These are phyloP conservation scores for Claviceps africana DNA, from an alignment of 2,329 filamentous ascomycete genomes.

Conservation along the genomic window DNA sequence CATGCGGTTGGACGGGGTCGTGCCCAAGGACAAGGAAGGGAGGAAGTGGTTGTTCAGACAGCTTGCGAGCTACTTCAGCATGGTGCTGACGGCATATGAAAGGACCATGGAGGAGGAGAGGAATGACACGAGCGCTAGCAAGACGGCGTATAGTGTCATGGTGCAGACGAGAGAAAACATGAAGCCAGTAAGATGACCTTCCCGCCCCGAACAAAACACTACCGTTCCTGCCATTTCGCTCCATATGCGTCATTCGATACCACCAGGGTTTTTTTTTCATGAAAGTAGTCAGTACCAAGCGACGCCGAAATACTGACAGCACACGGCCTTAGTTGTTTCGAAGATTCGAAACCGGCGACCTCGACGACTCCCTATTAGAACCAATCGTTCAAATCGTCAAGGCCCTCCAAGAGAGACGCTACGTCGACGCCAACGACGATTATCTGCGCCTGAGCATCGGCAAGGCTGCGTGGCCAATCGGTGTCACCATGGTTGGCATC, in stretches of 20 bases:
- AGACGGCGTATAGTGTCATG: slow-evolving; percentile 73
- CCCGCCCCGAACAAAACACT: background rate
- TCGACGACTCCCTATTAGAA: slow-evolving; percentile 65
- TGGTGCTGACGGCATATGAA: slow-evolving; percentile 86
- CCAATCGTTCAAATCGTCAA: slow-evolving; percentile 85
- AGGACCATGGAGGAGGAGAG: slow-evolving; percentile 54
- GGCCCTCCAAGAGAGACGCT: slow-evolving; percentile 76
- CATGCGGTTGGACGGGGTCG: slow-evolving; percentile 62
- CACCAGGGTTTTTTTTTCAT: background rate
- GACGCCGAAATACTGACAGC: background rate
- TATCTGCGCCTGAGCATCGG: slow-evolving; percentile 88
- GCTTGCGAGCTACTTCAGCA: slow-evolving; percentile 86
- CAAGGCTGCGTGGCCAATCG: slow-evolving; percentile 96
- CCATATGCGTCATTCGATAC: background rate
- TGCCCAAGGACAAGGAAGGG: slow-evolving; percentile 50
- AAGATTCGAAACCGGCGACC: slow-evolving; percentile 67
- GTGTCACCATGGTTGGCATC: slow-evolving; percentile 99
- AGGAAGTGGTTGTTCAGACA: slow-evolving; percentile 69
- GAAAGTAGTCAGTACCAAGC: background rate
- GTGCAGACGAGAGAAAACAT: slow-evolving; percentile 77
- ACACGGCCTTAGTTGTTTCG: slow-evolving; percentile 53
- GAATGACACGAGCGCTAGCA: slow-evolving; percentile 58
- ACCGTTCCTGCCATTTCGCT: background rate
- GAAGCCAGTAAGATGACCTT: slow-evolving; percentile 44
- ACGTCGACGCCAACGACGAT: slow-evolving; percentile 92